Evolutionary conservation across 768 basidiomycete species (phyloP).

Genomic region (Phylloporus sp.): DNA sequence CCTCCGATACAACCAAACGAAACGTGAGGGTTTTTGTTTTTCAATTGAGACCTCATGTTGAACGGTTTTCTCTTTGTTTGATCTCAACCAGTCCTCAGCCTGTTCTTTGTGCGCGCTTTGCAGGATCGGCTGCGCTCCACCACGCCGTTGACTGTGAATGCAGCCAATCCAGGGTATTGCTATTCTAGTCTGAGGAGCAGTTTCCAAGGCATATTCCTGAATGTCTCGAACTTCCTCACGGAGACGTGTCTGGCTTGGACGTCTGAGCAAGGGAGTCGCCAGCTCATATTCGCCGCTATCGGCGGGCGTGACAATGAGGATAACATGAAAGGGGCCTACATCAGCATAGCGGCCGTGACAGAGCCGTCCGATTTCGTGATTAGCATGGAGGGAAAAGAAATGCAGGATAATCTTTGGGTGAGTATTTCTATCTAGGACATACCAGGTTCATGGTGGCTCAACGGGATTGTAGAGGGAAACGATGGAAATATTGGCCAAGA

Average conservation of each 20-base stretch:
- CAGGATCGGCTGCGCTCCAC: slow-evolving; percentile 15
- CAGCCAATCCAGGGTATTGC: slow-evolving; percentile 31
- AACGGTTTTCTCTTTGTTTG: too few species aligned
- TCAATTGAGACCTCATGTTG: too few species aligned
- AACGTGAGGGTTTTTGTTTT: slow-evolving; percentile 28
- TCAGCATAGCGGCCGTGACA: slow-evolving; percentile 7
- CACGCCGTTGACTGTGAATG: slow-evolving; percentile 22
- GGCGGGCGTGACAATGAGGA: slow-evolving; percentile 21
- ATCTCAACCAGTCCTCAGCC: slow-evolving; percentile 31
- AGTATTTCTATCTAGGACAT: slow-evolving; percentile 1
- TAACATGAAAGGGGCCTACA: slow-evolving; percentile 19
- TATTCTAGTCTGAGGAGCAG: slow-evolving; percentile 22
- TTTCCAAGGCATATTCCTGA: background rate
- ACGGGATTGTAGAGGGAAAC: slow-evolving; percentile 15
- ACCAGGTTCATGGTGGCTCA: background rate
- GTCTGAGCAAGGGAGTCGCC: slow-evolving; percentile 33
- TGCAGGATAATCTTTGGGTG: slow-evolving; percentile 36
- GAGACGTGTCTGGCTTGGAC: slow-evolving; percentile 17
- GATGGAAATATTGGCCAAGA: slow-evolving; percentile 15
- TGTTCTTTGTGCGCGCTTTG: slow-evolving; percentile 31
- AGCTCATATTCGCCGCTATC: slow-evolving; percentile 31
- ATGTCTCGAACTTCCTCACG: background rate
- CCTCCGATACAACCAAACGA: slow-evolving; percentile 22
- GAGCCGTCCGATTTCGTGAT: slow-evolving; percentile 34
- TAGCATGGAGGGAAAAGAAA: slow-evolving; percentile 25